Conservation (phyloP, 2,329 filamentous ascomycete species). For the Phaeosphaeriaceae sp. region DNA sequence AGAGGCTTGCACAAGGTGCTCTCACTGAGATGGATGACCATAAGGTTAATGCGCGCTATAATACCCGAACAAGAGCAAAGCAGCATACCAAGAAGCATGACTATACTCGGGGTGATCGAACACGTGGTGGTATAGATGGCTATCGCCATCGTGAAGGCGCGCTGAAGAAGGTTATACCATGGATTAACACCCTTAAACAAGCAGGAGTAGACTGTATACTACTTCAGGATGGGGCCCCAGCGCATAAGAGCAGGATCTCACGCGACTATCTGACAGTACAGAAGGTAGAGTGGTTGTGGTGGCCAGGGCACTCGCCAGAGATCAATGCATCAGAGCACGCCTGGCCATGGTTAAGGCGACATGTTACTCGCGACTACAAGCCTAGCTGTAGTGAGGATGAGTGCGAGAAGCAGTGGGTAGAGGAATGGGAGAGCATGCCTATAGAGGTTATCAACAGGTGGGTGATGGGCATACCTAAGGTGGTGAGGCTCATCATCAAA, state of each 20-base stretch:
- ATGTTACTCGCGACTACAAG: slow-evolving; percentile 7
- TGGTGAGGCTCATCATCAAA: slow-evolving; percentile 6
- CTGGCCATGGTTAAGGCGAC: slow-evolving; percentile 8
- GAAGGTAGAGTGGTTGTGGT: not conserved
- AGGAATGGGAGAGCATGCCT: slow-evolving; percentile 2
- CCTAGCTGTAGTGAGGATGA: slow-evolving; percentile 1
- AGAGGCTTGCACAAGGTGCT: not conserved
- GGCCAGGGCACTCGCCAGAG: slow-evolving; percentile 12
- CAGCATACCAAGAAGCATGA: slow-evolving; percentile 3
- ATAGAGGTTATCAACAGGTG: slow-evolving; percentile 7
- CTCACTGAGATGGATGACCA: not conserved
- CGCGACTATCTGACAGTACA: too few species aligned
- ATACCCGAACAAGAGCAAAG: not conserved
- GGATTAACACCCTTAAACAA: not conserved
- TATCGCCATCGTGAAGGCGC: slow-evolving; percentile 7
- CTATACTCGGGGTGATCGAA: not conserved
- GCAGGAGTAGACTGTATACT: too few species aligned
- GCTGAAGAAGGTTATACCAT: not conserved
- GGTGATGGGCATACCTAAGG: slow-evolving; percentile 1
- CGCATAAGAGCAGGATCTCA: too few species aligned
- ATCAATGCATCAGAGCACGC: slow-evolving; percentile 12
- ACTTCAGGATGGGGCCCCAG: too few species aligned
- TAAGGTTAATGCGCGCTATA: not conserved
- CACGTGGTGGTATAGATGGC: not conserved
- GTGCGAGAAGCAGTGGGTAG: not conserved